phyloP scores from a whole-genome alignment of 2,329 filamentous ascomycete genomes.

The Talaromyces sp. region DNA sequence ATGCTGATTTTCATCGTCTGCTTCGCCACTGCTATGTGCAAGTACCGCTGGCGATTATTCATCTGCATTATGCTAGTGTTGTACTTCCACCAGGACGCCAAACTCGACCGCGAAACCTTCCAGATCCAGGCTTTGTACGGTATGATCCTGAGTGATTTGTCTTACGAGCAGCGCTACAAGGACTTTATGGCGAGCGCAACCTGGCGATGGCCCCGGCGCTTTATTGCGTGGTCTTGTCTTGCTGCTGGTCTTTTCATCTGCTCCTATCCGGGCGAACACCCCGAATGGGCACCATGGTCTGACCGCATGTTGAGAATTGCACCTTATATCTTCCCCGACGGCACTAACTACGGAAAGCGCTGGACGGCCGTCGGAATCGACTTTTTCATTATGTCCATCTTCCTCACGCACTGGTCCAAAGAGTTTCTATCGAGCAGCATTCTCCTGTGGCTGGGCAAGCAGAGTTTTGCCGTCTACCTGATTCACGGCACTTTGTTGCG shows the following conservation, averaged over 20 bases:
- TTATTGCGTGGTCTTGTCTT: slow-evolving; percentile 35
- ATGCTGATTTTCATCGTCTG: slow-evolving; percentile 49
- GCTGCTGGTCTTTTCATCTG: slow-evolving; percentile 44
- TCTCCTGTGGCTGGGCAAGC: slow-evolving; percentile 51
- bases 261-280: slow-evolving; percentile 47
- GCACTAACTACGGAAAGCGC: slow-evolving; percentile 39
- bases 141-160: slow-evolving; percentile 48
- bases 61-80: slow-evolving; percentile 42
- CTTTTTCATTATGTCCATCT: slow-evolving; percentile 47
- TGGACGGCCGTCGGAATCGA: slow-evolving; percentile 47
- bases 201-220: slow-evolving; percentile 35
- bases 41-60: slow-evolving; percentile 43
- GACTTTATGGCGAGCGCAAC: slow-evolving; percentile 34
- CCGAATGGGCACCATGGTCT: slow-evolving; percentile 49
- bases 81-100: slow-evolving; percentile 45
- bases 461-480: slow-evolving; percentile 53
- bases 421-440: slow-evolving; percentile 46
- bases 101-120: slow-evolving; percentile 44
- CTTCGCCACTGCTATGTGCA: slow-evolving; percentile 40
- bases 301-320: slow-evolving; percentile 36
- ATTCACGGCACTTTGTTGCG: slow-evolving; percentile 51
- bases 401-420: slow-evolving; percentile 46
- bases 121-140: slow-evolving; percentile 49
- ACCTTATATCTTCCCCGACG: slow-evolving; percentile 43
- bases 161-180: slow-evolving; percentile 43